A percentile compares a stretch with the other conserved stretches of the same genome.
Evolutionary conservation across 768 basidiomycete species (phyloP).

Genomic region (Xerocomus spinulosus): DNA sequence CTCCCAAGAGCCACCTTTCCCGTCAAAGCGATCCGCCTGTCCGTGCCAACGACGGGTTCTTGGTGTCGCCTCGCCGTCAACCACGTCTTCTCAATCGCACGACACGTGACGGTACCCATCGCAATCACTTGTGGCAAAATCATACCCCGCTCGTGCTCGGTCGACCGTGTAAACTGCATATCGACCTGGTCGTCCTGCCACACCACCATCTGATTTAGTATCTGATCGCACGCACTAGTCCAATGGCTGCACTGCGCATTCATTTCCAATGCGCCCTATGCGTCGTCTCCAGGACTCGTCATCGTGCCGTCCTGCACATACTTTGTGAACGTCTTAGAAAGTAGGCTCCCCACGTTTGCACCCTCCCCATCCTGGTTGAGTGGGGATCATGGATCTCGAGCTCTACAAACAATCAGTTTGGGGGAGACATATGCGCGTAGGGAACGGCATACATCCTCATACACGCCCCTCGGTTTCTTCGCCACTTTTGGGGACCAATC

Average conservation of each 20-base stretch:
- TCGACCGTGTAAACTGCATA: constrained; percentile 45
- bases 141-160: constrained; percentile 67
- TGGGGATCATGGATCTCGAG: not conserved
- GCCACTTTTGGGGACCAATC: constrained; percentile 92
- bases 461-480: constrained; percentile 61
- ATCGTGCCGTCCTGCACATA: constrained; percentile 84
- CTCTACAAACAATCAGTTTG: constrained; percentile 6
- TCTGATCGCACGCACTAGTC: constrained; percentile 90
- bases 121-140: constrained; percentile 95
- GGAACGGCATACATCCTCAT: constrained; percentile 21
- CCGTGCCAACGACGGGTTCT: constrained; percentile 48
- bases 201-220: constrained; percentile 88
- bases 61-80: constrained; percentile 96
- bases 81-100: constrained; percentile 98
- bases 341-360: constrained; percentile 92
- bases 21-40: constrained; percentile 69
- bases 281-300: constrained; percentile 75
- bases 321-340: constrained; percentile 85
- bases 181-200: constrained; percentile 57
- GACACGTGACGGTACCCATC: constrained; percentile 97
- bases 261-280: constrained; percentile 82
- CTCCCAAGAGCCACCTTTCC: constrained; percentile 54
- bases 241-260: constrained; percentile 96
- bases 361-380: constrained; percentile 73
- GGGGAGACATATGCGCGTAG: not conserved